phyloP scores from a whole-genome alignment of 2,329 filamentous ascomycete genomes.

The Trichophyton verrucosum region DNA sequence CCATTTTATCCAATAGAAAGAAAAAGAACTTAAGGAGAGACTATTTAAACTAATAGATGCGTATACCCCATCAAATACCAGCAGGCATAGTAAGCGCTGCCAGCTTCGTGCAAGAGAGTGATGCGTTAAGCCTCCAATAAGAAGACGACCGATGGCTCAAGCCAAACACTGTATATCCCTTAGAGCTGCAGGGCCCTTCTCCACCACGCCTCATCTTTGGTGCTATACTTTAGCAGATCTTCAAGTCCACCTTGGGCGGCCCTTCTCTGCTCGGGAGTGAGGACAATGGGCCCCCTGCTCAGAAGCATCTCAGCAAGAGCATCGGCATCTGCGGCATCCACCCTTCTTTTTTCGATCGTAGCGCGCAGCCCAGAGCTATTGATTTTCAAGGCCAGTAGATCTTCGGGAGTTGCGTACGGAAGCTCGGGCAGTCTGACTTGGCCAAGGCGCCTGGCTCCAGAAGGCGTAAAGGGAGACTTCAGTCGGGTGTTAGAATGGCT shows the following conservation, averaged over 20 bases:
- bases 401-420: slow-evolving; percentile 6
- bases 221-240: not conserved
- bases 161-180: not conserved
- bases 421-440: not conserved
- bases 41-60: too few relatives aligned
- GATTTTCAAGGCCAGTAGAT: slow-evolving; percentile 9
- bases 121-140: too few relatives aligned
- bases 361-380: slow-evolving; percentile 7
- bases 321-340: slow-evolving; percentile 4
- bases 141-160: too few relatives aligned
- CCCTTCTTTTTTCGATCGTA: not conserved
- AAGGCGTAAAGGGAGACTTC: slow-evolving; percentile 6
- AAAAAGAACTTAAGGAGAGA: too few relatives aligned
- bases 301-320: not conserved
- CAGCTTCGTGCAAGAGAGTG: too few relatives aligned
- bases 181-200: not conserved
- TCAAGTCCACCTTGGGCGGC: not conserved
- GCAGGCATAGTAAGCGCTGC: too few relatives aligned
- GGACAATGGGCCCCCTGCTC: not conserved
- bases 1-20: too few relatives aligned
- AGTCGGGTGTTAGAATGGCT: not conserved
- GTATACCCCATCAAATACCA: not conserved
- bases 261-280: not conserved
- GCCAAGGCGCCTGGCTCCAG: not conserved
- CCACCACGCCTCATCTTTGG: not conserved